A percentile compares a stretch with the other conserved stretches of the same genome.
Conservation (phyloP, 75 land plant species). For the Cunninghamia lanceolata region DNA sequence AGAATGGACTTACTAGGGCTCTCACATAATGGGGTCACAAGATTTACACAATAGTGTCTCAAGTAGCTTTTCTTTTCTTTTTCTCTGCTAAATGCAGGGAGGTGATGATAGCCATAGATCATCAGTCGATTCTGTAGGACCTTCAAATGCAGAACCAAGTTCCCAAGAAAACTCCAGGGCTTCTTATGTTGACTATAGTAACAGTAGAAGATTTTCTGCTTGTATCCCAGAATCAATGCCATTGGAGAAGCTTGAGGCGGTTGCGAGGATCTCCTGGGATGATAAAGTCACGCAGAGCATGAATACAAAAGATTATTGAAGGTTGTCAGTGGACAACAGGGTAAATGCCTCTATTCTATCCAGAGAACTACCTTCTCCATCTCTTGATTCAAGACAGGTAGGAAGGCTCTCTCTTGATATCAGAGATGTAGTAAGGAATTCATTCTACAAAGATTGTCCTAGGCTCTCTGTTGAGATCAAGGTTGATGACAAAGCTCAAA, state of each 20-base stretch:
- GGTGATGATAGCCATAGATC: not conserved
- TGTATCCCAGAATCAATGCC: not conserved
- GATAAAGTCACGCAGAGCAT: not conserved
- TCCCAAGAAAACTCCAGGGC: not conserved
- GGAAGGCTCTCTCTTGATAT: constrained; percentile 39
- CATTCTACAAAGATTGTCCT: too few species aligned
- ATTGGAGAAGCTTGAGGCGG: too few species aligned
- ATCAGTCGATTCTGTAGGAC: not conserved
- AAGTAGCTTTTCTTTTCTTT: not conserved
- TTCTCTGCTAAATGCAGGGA: not conserved
- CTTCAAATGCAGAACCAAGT: not conserved
- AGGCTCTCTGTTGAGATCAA: too few species aligned
- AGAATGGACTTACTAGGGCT: not conserved
- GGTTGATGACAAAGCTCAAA: constrained; percentile 22
- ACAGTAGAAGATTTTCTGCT: not conserved
- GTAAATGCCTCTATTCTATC: too few species aligned
- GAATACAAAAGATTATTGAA: not conserved
- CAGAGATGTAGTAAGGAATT: too few species aligned
- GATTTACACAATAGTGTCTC: too few species aligned
- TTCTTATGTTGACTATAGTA: not conserved
- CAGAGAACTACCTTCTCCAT: not conserved
- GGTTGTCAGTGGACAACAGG: not conserved
- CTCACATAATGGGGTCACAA: too few species aligned
- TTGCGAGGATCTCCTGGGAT: constrained; percentile 2
- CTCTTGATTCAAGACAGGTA: constrained; percentile 12